phyloP scores from a whole-genome alignment of 2,329 filamentous ascomycete genomes.

The Aspergillus sp. region DNA sequence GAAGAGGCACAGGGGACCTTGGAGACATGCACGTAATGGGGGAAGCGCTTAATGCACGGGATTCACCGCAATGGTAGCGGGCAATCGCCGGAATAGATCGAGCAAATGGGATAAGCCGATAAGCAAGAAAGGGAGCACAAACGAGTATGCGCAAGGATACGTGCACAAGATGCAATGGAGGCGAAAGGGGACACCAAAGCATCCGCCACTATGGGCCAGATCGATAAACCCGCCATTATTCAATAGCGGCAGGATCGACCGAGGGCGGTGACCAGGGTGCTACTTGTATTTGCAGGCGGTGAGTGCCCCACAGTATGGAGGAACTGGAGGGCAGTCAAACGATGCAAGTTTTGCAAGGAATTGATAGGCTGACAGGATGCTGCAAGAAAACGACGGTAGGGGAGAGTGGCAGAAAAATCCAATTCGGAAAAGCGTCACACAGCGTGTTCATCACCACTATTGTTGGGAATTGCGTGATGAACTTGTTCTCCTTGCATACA shows the following conservation, averaged over 20 bases:
- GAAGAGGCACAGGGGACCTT: constrained; percentile 12
- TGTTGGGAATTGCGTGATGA: background rate
- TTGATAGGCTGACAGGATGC: background rate
- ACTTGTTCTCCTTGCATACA: background rate
- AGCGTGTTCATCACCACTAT: too few relatives aligned
- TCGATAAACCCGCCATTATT: background rate
- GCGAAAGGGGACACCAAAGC: background rate
- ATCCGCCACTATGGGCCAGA: background rate
- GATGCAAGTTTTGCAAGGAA: too few relatives aligned
- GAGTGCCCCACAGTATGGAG: background rate
- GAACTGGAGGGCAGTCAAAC: too few relatives aligned
- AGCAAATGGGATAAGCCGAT: too few relatives aligned
- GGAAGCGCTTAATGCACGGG: background rate
- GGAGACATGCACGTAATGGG: constrained; percentile 10
- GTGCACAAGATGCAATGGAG: background rate
- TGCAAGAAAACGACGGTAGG: background rate
- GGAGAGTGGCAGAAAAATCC: too few relatives aligned
- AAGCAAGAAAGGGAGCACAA: background rate
- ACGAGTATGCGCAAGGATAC: background rate
- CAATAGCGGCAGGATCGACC: background rate
- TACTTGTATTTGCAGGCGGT: background rate
- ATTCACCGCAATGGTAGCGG: background rate
- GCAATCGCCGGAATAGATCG: background rate
- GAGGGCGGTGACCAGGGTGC: background rate
- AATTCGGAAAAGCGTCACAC: too few relatives aligned